Base-by-base conservation (phyloP, 2,329 filamentous ascomycete genomes). In the Chaetomium sp. region DNA sequence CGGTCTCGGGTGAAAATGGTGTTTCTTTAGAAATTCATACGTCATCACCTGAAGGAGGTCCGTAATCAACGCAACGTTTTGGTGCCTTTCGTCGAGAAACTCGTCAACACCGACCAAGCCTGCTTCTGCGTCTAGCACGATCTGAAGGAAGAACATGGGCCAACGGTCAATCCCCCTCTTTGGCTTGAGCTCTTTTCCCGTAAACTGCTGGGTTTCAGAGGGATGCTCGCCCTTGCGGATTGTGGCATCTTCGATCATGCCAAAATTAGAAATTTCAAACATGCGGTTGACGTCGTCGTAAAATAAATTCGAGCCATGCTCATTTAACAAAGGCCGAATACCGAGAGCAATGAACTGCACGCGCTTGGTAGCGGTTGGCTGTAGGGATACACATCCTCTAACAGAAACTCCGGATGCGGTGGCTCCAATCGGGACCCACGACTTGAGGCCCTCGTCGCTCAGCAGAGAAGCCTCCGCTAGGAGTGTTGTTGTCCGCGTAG, bases 91-190 rank as follows among this genome's bases (percentile, higher is more conserved):
- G 60, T 83, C 78, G 1, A 85, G 73, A 13, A 82, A 62, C 21
- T 77, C 74, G n/a, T 80, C 75, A 1, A 71, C 66, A 12, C 64
- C 59, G 21, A 54, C 55, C 61, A 25, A 62, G 63, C 47, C n/a
- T 21, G 60, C 33, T 9, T 35, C 35, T 0, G 31, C 50, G 4
- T 69, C 66, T 12, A 83, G 71, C 2, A 81, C 78, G 42, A 97
- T 84, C 31, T 86, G 86, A n/a, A 98, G 78, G 70, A 88, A 90
- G 72, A 97, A 98, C 88, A 94, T 94, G 0, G 94, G 93, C 87
- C 92, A 95, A 58, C 87, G 85, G 72, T 97, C 92, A 10, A 93
- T 79, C 0, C 87, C 83, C 73, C 91, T 94, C 51, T 81, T 82
- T 13, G 77, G 76, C 71, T 81, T 86, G 45, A 84, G 69, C 64